A percentile compares a stretch with the other conserved stretches of the same genome.
Evolutionary conservation across 176 grass and related monocot species (phyloP).

Genomic region (Bothriochloa decipiens): DNA sequence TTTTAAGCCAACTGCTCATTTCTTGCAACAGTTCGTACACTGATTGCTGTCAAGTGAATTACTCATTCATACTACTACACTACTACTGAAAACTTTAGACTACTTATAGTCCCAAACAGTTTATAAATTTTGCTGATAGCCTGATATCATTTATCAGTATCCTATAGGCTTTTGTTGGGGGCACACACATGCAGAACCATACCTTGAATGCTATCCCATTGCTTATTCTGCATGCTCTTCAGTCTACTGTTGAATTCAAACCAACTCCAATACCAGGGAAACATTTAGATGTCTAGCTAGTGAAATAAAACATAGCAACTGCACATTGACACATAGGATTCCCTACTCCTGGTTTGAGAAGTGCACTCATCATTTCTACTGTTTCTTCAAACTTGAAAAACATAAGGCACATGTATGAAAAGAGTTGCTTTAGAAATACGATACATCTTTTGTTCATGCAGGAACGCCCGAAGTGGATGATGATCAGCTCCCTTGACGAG

Average conservation of each 20-base stretch:
- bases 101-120: not conserved
- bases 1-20: not conserved
- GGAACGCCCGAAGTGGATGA: constrained; percentile 96
- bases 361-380: not conserved
- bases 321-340: not conserved
- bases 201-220: too few relatives aligned
- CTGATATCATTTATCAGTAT: not conserved
- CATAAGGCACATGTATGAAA: not conserved
- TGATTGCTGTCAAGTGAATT: not conserved
- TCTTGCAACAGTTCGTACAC: not conserved
- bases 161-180: not conserved
- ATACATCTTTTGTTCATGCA: constrained; percentile 10
- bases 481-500: constrained; percentile 89
- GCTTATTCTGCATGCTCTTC: not conserved
- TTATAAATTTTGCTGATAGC: not conserved
- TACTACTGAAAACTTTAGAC: too few relatives aligned
- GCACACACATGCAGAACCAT: not conserved
- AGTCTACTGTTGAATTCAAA: not conserved
- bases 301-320: not conserved
- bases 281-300: not conserved
- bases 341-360: not conserved
- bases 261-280: not conserved
- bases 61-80: not conserved
- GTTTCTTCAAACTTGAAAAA: not conserved
- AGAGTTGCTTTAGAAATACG: not conserved